These are phyloP conservation scores for Eucalyptus tenuipes DNA, from an alignment of 345 rosid species.

Conservation along the genomic window DNA sequence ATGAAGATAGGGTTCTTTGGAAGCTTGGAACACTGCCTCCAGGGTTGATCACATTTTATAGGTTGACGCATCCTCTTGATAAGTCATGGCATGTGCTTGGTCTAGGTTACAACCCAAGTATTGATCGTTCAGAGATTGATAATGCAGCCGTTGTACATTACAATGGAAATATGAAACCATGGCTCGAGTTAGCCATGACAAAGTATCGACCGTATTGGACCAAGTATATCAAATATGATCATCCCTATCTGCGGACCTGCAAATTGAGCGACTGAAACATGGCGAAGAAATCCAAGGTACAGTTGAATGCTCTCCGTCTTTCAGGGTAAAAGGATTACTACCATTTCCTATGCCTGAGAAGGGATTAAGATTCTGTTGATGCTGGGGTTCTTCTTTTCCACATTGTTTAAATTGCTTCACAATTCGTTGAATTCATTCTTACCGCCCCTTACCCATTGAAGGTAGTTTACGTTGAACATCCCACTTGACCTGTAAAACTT, in stretches of 20 bases:
- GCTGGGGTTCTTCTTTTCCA: constrained; percentile 6
- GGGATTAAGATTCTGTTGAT: background rate
- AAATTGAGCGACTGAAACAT: constrained; percentile 45
- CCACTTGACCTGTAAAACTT: background rate
- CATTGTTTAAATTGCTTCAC: constrained; percentile 21
- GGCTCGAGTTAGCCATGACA: constrained; percentile 97
- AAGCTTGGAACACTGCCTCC: constrained; percentile 99
- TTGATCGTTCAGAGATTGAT: constrained; percentile 68
- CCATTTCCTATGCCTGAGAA: background rate
- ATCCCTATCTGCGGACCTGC: constrained; percentile 79
- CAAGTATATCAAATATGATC: constrained; percentile 80
- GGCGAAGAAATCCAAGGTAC: background rate
- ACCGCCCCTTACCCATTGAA: background rate
- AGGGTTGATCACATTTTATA: constrained; percentile 87
- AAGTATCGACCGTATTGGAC: constrained; percentile 89
- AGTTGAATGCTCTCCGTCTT: background rate
- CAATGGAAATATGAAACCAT: constrained; percentile 99
- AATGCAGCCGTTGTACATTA: constrained; percentile 93
- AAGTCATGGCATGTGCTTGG: constrained; percentile 99
- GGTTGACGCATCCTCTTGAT: constrained; percentile 71
- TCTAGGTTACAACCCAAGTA: constrained; percentile 89
- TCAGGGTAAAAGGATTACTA: background rate
- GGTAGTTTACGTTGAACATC: background rate
- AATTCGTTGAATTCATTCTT: constrained; percentile 15
- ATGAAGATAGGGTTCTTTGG: constrained; percentile 90